These are phyloP conservation scores for Aquilaria agallochum DNA, from an alignment of 441 rosid genomes.

Conservation along the genomic window DNA sequence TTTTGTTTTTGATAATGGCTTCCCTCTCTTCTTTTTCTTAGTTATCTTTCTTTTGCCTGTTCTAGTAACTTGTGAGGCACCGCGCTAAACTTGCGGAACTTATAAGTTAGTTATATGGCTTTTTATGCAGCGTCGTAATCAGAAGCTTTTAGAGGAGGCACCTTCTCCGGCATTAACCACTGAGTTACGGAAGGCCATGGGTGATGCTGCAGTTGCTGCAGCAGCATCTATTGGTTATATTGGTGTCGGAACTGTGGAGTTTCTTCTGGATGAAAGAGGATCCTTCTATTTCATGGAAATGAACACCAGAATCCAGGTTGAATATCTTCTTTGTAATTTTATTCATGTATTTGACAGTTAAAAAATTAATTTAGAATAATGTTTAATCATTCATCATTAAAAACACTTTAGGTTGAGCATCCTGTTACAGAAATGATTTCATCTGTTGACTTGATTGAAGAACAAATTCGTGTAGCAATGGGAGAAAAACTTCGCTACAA, in stretches of 20 bases:
- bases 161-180: slow-evolving; percentile 97
- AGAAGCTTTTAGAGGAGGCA: slow-evolving; percentile 94
- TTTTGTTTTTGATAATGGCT: too few relatives aligned
- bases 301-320: slow-evolving; percentile 98
- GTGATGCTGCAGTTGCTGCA: slow-evolving; percentile 98
- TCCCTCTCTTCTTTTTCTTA: too few relatives aligned
- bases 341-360: slow-evolving; percentile 7
- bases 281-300: slow-evolving; percentile 99
- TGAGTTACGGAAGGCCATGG: slow-evolving; percentile 95
- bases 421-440: slow-evolving; percentile 99
- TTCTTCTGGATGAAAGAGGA: slow-evolving; percentile 97
- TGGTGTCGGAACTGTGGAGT: slow-evolving; percentile 96
- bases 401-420: slow-evolving; percentile 76
- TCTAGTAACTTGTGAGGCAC: too few relatives aligned
- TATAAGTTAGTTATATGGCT: slow-evolving; percentile 21
- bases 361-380: slow-evolving; percentile 5
- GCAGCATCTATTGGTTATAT: slow-evolving; percentile 97
- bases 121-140: slow-evolving; percentile 80
- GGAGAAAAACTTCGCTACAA: slow-evolving; percentile 85
- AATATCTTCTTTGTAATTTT: slow-evolving; percentile 9
- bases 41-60: too few relatives aligned
- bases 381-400: slow-evolving; percentile 10
- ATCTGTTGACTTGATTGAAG: slow-evolving; percentile 96
- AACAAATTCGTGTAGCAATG: slow-evolving; percentile 93
- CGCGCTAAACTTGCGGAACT: neutral